These are phyloP conservation scores for Lactarius tabidus DNA, from an alignment of 768 basidiomycete species.

Conservation along the genomic window DNA sequence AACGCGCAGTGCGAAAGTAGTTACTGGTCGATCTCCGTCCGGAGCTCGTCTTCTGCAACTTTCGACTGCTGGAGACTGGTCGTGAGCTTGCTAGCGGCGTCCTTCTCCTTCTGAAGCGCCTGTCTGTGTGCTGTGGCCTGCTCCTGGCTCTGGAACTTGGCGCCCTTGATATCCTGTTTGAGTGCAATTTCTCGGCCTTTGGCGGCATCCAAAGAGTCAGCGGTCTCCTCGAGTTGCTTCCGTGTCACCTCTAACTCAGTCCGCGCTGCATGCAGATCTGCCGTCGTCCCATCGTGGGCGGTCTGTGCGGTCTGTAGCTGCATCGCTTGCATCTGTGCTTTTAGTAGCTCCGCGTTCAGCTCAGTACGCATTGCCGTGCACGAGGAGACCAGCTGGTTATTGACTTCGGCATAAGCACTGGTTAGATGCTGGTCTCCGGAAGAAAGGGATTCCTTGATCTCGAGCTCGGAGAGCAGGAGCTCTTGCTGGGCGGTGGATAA, in stretches of 20 bases:
- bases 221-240: slow-evolving; percentile 28
- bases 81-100: slow-evolving; percentile 45
- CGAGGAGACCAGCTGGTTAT: slow-evolving; percentile 26
- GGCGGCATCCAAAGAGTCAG: slow-evolving; percentile 24
- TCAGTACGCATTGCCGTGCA: slow-evolving; percentile 25
- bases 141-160: slow-evolving; percentile 32
- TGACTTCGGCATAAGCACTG: slow-evolving; percentile 20
- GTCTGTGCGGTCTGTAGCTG: slow-evolving; percentile 42
- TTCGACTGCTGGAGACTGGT: slow-evolving; percentile 50
- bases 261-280: slow-evolving; percentile 36
- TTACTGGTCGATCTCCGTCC: slow-evolving; percentile 65
- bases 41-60: slow-evolving; percentile 63
- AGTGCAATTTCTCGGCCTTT: slow-evolving; percentile 29
- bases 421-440: slow-evolving; percentile 8
- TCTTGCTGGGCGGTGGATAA: slow-evolving; percentile 6
- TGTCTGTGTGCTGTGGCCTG: slow-evolving; percentile 33
- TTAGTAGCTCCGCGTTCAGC: slow-evolving; percentile 18
- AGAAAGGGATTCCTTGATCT: slow-evolving; percentile 5
- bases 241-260: slow-evolving; percentile 26
- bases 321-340: slow-evolving; percentile 28
- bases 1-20: slow-evolving; percentile 28
- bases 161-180: slow-evolving; percentile 29
- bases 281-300: slow-evolving; percentile 41
- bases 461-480: slow-evolving; percentile 10
- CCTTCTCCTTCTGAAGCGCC: slow-evolving; percentile 31